Conservation (phyloP, 345 rosid species). For the Bruguiera gymnorhiza region DNA sequence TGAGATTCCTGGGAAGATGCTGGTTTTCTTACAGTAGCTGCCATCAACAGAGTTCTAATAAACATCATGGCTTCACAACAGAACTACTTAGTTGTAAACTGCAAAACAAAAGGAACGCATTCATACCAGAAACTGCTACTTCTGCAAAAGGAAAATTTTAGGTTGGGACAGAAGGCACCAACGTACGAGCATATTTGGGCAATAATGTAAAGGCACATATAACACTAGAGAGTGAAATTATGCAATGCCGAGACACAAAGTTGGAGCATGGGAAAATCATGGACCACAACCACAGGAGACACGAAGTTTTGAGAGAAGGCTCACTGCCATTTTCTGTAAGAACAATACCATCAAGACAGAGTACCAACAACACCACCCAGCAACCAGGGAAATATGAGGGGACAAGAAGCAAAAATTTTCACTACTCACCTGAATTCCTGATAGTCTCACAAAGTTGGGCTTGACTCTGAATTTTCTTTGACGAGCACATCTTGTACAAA, state of each 20-base stretch:
- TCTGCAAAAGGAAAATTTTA: not conserved
- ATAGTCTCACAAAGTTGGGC: slow-evolving; percentile 65
- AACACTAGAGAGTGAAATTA: too few relatives aligned
- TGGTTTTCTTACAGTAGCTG: slow-evolving; percentile 46
- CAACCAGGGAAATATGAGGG: not conserved
- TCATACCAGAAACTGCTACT: slow-evolving; percentile 1
- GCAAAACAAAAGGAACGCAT: slow-evolving; percentile 12
- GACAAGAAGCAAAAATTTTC: not conserved
- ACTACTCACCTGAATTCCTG: slow-evolving; percentile 62
- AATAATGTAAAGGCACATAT: too few relatives aligned
- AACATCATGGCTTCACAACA: slow-evolving; percentile 82
- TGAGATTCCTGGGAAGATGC: slow-evolving; percentile 47
- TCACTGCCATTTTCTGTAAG: slow-evolving; percentile 65
- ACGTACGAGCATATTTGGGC: too few relatives aligned
- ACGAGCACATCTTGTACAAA: slow-evolving; percentile 94
- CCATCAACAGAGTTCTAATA: slow-evolving; percentile 57
- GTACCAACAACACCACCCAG: slow-evolving; percentile 4
- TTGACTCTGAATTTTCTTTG: slow-evolving; percentile 61
- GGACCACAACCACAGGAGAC: slow-evolving; percentile 86
- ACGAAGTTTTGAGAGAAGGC: slow-evolving; percentile 85
- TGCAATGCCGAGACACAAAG: slow-evolving; percentile 18
- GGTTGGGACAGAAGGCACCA: too few relatives aligned
- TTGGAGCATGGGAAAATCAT: slow-evolving; percentile 93
- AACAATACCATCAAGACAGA: slow-evolving; percentile 2
- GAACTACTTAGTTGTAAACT: slow-evolving; percentile 72